Conservation (phyloP, 163 green algal genomes). For the Prototheca wickerhamii region DNA sequence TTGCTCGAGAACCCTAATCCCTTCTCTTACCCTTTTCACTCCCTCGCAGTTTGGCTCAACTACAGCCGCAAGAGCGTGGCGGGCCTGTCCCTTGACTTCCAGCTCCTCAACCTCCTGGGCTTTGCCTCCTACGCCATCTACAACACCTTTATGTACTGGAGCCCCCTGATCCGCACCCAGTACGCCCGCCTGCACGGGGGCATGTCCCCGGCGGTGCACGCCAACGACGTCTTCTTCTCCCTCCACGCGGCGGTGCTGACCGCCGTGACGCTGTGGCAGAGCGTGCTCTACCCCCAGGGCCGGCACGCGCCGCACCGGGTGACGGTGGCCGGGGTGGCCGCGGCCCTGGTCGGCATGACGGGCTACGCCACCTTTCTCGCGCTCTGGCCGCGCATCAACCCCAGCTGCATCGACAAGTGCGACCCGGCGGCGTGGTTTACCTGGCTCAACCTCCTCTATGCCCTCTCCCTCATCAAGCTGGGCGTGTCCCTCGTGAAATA, state of each 20-base stretch:
- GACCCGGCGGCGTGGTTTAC: not conserved
- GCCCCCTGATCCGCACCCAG: constrained; percentile 8
- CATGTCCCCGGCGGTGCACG: constrained; percentile 25
- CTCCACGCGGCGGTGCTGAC: constrained; percentile 25
- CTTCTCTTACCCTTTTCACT: not conserved
- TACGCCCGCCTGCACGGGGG: constrained; percentile 22
- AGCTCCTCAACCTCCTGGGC: constrained; percentile 36
- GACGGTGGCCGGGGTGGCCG: constrained; percentile 3
- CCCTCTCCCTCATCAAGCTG: constrained; percentile 43
- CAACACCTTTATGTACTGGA: constrained; percentile 28
- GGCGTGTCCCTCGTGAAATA: constrained; percentile 40
- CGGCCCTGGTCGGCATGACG: not conserved
- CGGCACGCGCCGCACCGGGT: constrained; percentile 6
- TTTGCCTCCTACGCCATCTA: constrained; percentile 32
- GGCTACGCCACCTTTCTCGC: constrained; percentile 2
- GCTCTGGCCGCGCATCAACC: not conserved
- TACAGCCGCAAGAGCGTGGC: constrained; percentile 21
- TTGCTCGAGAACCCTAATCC: not conserved
- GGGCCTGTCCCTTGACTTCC: constrained; percentile 30
- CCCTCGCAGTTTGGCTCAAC: constrained; percentile 20
- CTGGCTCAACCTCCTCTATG: constrained; percentile 42
- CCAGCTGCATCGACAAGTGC: not conserved
- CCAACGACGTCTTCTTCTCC: constrained; percentile 48
- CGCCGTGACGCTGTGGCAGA: constrained; percentile 27
- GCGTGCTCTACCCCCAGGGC: constrained; percentile 24